A percentile compares a stretch with the other conserved stretches of the same genome.
These are phyloP conservation scores for Cystobasidium onofrii DNA, from an alignment of 768 basidiomycete genomes.

Conservation along the genomic window DNA sequence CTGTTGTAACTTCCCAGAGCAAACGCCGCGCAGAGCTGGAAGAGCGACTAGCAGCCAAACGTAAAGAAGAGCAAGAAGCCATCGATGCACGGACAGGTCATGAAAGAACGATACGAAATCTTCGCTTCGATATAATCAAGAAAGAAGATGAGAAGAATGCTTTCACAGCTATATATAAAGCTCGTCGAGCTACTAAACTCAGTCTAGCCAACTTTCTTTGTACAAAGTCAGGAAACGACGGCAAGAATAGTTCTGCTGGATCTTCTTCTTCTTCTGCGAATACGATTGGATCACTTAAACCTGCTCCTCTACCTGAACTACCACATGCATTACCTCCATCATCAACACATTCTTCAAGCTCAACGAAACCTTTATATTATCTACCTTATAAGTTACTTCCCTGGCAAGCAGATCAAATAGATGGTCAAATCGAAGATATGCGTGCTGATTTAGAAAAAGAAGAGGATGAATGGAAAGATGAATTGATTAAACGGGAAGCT, in stretches of 20 bases:
- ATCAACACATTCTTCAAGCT: slow-evolving; percentile 16
- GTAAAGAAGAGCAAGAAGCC: slow-evolving; percentile 25
- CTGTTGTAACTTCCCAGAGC: background rate
- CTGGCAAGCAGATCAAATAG: slow-evolving; percentile 39
- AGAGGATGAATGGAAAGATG: slow-evolving; percentile 23
- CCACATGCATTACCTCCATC: slow-evolving; percentile 35
- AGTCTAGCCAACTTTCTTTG: slow-evolving; percentile 40
- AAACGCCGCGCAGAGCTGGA: slow-evolving; percentile 36
- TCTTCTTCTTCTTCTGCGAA: background rate
- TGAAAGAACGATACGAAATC: slow-evolving; percentile 29
- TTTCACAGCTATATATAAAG: slow-evolving; percentile 35
- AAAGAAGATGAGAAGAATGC: slow-evolving; percentile 37
- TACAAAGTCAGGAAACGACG: slow-evolving; percentile 35
- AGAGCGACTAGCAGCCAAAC: slow-evolving; percentile 35
- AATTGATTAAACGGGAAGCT: slow-evolving; percentile 20
- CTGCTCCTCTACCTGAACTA: slow-evolving; percentile 29
- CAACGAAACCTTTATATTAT: slow-evolving; percentile 40
- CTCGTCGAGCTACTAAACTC: slow-evolving; percentile 37
- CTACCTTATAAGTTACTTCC: slow-evolving; percentile 39
- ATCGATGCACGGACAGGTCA: slow-evolving; percentile 20
- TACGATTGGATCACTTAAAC: slow-evolving; percentile 23
- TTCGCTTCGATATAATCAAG: slow-evolving; percentile 29
- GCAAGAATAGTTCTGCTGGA: background rate
- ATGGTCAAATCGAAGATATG: slow-evolving; percentile 32
- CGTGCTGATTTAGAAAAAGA: slow-evolving; percentile 27